phyloP scores from a whole-genome alignment of 2,329 filamentous ascomycete species.

The Trichoderma sp. region DNA sequence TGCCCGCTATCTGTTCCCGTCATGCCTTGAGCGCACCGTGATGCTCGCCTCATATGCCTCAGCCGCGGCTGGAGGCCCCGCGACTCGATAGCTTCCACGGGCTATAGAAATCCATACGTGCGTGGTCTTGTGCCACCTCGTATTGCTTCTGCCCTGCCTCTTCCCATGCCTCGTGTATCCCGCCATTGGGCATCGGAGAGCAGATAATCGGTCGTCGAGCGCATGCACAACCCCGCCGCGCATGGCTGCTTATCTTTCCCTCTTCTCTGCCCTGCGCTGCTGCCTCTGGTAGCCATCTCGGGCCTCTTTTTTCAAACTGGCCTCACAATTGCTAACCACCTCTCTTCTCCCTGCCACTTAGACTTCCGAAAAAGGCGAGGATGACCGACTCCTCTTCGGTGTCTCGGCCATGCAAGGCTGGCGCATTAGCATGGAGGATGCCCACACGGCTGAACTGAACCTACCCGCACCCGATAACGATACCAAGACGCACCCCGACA shows the following conservation, averaged over 20 bases:
- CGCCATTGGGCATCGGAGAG: not conserved
- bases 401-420: slow-evolving; percentile 99
- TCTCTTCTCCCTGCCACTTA: slow-evolving; percentile 44
- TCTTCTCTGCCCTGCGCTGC: not conserved
- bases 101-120: not conserved
- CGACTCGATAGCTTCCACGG: not conserved
- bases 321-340: slow-evolving; percentile 35
- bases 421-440: slow-evolving; percentile 99
- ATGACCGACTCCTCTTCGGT: slow-evolving; percentile 91
- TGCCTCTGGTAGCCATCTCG: not conserved
- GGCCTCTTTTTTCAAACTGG: not conserved
- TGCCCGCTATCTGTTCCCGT: slow-evolving; percentile 9
- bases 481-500: slow-evolving; percentile 68
- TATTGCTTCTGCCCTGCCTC: not conserved
- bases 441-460: slow-evolving; percentile 88
- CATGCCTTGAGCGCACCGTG: not conserved
- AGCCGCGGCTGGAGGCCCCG: not conserved
- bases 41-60: slow-evolving; percentile 20
- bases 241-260: not conserved
- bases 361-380: slow-evolving; percentile 86
- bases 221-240: slow-evolving; percentile 20
- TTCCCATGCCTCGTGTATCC: not conserved
- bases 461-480: slow-evolving; percentile 65
- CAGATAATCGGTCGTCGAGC: not conserved
- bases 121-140: not conserved